Conservation (phyloP, 768 basidiomycete species). For the Rhodosporidiobolus odoratus region DNA sequence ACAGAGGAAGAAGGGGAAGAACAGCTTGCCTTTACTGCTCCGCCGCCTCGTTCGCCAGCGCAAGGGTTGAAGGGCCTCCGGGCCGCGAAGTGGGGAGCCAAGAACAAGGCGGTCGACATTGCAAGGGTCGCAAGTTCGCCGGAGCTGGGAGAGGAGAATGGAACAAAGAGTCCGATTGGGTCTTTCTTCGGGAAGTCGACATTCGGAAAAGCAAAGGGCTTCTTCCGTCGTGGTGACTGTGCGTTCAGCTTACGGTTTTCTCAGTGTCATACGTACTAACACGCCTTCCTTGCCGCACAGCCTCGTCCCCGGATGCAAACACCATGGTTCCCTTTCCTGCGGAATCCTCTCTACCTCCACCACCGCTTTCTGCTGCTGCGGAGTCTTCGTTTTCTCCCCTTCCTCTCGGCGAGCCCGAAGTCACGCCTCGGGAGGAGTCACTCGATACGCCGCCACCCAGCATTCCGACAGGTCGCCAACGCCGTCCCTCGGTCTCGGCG, state of each 20-base stretch:
- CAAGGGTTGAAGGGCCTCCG: conserved; percentile 9
- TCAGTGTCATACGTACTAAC: not conserved
- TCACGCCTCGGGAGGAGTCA: conserved; percentile 8
- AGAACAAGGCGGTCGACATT: not conserved
- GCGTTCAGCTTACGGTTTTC: not conserved
- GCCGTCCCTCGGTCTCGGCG: not conserved
- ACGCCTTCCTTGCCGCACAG: not conserved
- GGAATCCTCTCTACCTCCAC: not conserved
- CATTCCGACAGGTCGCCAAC: not conserved
- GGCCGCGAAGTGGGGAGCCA: conserved; percentile 19
- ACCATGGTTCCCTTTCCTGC: not conserved
- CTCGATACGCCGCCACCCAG: not conserved
- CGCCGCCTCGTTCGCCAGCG: conserved; percentile 10
- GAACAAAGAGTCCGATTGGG: conserved; percentile 18
- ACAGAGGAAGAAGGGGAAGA: not conserved
- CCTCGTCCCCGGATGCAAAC: conserved; percentile 3
- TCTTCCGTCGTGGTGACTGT: conserved; percentile 21
- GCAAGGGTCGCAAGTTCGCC: conserved; percentile 6
- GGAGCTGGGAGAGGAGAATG: not conserved
- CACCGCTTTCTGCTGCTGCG: not conserved
- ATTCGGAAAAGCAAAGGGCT: conserved; percentile 19
- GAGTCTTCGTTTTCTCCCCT: not conserved
- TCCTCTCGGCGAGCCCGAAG: not conserved
- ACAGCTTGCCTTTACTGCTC: not conserved
- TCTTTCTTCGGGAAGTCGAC: conserved; percentile 24